Evolutionary conservation across 2,329 filamentous ascomycete genomes (phyloP).

Genomic region (Fusarium kyushuense): DNA sequence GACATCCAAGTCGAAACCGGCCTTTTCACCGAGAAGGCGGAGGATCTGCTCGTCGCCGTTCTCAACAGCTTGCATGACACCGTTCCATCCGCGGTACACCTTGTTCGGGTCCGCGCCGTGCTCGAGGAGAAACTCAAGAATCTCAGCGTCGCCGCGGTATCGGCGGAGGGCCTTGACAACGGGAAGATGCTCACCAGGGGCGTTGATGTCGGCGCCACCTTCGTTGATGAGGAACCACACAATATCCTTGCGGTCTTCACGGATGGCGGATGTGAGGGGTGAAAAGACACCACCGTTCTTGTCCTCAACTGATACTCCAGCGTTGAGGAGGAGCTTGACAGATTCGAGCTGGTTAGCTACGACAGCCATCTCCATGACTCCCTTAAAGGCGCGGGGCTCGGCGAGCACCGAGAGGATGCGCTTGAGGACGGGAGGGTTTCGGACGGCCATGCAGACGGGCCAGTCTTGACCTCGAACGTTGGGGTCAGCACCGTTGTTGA

Average conservation of each 20-base stretch:
- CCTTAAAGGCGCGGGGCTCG: constrained; percentile 72
- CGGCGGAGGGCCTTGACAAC: constrained; percentile 76
- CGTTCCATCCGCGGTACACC: constrained; percentile 75
- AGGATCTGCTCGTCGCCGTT: constrained; percentile 70
- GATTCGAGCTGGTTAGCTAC: constrained; percentile 74
- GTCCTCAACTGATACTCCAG: constrained; percentile 76
- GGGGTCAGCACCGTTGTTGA: constrained; percentile 70
- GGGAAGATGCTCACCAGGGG: constrained; percentile 76
- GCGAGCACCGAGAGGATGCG: constrained; percentile 68
- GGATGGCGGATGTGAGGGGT: constrained; percentile 74
- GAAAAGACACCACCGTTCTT: constrained; percentile 80
- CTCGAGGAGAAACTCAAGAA: constrained; percentile 72
- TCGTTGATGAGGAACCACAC: constrained; percentile 71
- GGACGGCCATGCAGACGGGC: constrained; percentile 77
- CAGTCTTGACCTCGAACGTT: constrained; percentile 75
- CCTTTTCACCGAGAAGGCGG: constrained; percentile 62
- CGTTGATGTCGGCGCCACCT: constrained; percentile 72
- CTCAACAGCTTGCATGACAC: constrained; percentile 73
- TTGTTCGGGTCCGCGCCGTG: constrained; percentile 76
- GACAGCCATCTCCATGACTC: constrained; percentile 76
- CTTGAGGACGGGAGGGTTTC: constrained; percentile 69
- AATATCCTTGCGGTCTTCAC: constrained; percentile 71
- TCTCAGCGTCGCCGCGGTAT: constrained; percentile 67
- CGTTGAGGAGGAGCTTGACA: constrained; percentile 72
- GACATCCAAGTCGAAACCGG: constrained; percentile 64